Evolutionary conservation across 2,329 filamentous ascomycete species (phyloP).

Genomic region (Lachnellula cervina): DNA sequence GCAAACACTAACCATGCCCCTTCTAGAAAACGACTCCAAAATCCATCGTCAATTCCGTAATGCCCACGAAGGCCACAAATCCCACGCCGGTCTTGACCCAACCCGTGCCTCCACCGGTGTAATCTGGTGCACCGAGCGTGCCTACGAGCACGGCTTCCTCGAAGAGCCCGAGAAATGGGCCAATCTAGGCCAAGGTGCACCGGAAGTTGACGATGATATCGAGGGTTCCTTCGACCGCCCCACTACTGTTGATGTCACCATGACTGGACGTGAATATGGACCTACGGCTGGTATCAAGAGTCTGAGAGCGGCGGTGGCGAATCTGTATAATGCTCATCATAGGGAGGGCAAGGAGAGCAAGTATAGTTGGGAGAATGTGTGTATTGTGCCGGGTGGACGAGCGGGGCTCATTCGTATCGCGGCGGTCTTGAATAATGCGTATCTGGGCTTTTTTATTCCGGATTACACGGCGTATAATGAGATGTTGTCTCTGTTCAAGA

Average conservation of each 20-base stretch:
- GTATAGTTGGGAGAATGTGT: conserved; percentile 97
- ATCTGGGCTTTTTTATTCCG: conserved; percentile 89
- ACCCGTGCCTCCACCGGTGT: conserved; percentile 87
- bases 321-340: conserved; percentile 90
- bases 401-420: conserved; percentile 93
- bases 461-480: conserved; percentile 98
- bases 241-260: conserved; percentile 68
- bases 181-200: conserved; percentile 89
- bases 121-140: conserved; percentile 86
- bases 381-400: conserved; percentile 88
- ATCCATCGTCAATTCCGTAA: conserved; percentile 85
- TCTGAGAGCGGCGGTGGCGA: conserved; percentile 80
- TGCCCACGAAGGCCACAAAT: conserved; percentile 85
- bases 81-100: conserved; percentile 86
- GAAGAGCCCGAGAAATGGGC: conserved; percentile 83
- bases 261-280: conserved; percentile 81
- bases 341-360: conserved; percentile 79
- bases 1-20: background rate
- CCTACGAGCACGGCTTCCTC: conserved; percentile 80
- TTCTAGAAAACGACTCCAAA: conserved; percentile 70
- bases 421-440: conserved; percentile 86
- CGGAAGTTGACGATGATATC: conserved; percentile 91
- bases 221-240: conserved; percentile 83
- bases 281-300: conserved; percentile 93
- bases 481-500: conserved; percentile 93